phyloP scores from a whole-genome alignment of 2,329 filamentous ascomycete genomes.

The Dothidotthia symphoricarpi region DNA sequence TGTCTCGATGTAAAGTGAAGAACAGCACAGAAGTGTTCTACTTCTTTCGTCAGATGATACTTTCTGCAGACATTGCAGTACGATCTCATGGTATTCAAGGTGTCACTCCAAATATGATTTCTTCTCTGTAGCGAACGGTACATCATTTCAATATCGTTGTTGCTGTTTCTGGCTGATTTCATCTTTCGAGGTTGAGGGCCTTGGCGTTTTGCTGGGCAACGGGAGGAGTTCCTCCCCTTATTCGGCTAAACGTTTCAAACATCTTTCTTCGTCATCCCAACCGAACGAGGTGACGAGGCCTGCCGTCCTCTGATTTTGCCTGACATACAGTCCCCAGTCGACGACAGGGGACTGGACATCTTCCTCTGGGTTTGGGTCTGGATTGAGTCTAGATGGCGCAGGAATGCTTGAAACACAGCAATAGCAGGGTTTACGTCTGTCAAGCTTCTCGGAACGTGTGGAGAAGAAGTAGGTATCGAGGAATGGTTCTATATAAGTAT shows the following conservation, averaged over 20 bases:
- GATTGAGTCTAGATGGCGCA: too few species aligned
- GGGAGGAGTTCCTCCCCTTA: slow-evolving; percentile 12
- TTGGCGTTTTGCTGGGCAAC: slow-evolving; percentile 11
- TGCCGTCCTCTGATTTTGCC: slow-evolving; percentile 9
- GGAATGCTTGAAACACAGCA: slow-evolving; percentile 10
- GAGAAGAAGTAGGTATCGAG: slow-evolving; percentile 3
- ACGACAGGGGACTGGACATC: slow-evolving; percentile 2
- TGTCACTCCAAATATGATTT: too few species aligned
- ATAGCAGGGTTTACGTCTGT: slow-evolving; percentile 7
- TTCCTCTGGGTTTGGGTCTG: too few species aligned
- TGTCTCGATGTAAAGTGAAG: too few species aligned
- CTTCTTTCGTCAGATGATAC: too few species aligned
- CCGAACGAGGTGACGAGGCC: slow-evolving; percentile 5
- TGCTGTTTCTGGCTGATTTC: slow-evolving; percentile 4
- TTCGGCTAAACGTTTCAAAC: slow-evolving; percentile 18
- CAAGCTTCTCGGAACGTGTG: slow-evolving; percentile 6
- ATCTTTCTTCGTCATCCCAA: slow-evolving; percentile 9
- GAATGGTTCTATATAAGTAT: slow-evolving; percentile 12
- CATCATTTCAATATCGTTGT: slow-evolving; percentile 9
- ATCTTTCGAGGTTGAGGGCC: slow-evolving; percentile 16
- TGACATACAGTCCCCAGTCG: slow-evolving; percentile 4
- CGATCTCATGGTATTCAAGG: too few species aligned
- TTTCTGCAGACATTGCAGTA: too few species aligned
- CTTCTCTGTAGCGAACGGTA: too few species aligned
- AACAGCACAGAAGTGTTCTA: too few species aligned